Conservation (phyloP, 148 eudicot species). For the Rhododendron mucronatum region DNA sequence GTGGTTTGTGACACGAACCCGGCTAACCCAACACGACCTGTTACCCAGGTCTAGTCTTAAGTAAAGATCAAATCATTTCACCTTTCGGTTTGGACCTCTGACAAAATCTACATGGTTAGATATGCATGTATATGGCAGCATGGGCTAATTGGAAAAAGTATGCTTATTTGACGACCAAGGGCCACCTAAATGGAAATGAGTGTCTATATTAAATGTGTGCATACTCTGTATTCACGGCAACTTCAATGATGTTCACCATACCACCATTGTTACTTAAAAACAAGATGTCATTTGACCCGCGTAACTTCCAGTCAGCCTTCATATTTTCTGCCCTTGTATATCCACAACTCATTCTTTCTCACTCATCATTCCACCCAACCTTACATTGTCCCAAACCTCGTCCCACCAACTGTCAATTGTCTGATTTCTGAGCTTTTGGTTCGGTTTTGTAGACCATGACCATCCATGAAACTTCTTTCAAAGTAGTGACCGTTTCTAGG, state of each 20-base stretch:
- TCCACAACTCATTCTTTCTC: neutral
- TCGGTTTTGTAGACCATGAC: neutral
- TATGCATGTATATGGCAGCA: too few species aligned
- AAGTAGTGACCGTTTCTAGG: neutral
- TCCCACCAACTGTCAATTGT: neutral
- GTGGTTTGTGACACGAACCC: too few species aligned
- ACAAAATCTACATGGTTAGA: too few species aligned
- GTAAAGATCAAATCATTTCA: neutral
- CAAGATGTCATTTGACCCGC: neutral
- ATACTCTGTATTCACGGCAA: neutral
- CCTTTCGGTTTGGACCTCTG: neutral
- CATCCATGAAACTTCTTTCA: neutral
- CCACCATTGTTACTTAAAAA: neutral
- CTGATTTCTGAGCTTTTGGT: neutral
- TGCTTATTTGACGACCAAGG: neutral
- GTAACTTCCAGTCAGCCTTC: neutral
- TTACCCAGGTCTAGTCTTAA: neutral
- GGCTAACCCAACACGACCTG: too few species aligned
- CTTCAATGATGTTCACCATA: neutral
- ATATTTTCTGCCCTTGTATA: neutral
- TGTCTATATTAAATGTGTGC: neutral
- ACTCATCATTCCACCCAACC: neutral
- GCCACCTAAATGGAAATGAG: neutral
- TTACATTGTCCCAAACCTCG: neutral
- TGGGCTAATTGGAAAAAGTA: neutral